phyloP scores from a whole-genome alignment of 768 basidiomycete genomes.

The Arthromyces matolae region DNA sequence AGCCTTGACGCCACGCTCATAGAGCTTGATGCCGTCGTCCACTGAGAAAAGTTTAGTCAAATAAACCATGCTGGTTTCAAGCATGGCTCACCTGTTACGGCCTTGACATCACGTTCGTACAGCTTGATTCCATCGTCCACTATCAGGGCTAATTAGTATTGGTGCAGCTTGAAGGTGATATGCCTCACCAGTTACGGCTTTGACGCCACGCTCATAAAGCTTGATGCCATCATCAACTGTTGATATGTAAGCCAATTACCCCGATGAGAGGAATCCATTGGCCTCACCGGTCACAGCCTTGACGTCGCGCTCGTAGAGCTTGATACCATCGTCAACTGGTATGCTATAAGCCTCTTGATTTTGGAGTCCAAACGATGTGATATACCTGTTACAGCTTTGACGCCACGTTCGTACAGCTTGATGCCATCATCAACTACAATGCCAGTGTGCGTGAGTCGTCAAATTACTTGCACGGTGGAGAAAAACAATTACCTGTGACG shows the following conservation, averaged over 20 bases:
- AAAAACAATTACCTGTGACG: background rate
- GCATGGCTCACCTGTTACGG: background rate
- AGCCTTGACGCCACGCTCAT: background rate
- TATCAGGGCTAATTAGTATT: too few species aligned
- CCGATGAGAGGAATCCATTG: too few species aligned
- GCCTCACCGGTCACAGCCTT: conserved; percentile 2
- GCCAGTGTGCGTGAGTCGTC: too few species aligned
- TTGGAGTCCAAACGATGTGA: too few species aligned
- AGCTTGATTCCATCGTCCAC: conserved; percentile 4
- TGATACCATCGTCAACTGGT: conserved; percentile 5
- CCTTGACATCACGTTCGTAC: background rate
- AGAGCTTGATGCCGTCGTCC: conserved; percentile 3
- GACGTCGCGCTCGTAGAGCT: conserved; percentile 6
- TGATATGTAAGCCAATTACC: background rate
- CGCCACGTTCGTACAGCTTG: background rate
- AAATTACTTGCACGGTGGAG: too few species aligned
- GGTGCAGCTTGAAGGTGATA: too few species aligned
- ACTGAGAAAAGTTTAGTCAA: background rate
- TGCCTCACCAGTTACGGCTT: conserved; percentile 1
- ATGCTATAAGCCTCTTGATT: background rate
- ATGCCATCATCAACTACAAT: conserved; percentile 2
- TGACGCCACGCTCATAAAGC: conserved; percentile 5
- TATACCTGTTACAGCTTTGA: conserved; percentile 1
- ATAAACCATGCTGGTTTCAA: background rate
- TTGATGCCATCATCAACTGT: conserved; percentile 5